Evolutionary conservation across 208 protist genomes (phyloP), one percentile per base, ranked within the genome.

Genomic region (Wallacemonas sp.): DNA sequence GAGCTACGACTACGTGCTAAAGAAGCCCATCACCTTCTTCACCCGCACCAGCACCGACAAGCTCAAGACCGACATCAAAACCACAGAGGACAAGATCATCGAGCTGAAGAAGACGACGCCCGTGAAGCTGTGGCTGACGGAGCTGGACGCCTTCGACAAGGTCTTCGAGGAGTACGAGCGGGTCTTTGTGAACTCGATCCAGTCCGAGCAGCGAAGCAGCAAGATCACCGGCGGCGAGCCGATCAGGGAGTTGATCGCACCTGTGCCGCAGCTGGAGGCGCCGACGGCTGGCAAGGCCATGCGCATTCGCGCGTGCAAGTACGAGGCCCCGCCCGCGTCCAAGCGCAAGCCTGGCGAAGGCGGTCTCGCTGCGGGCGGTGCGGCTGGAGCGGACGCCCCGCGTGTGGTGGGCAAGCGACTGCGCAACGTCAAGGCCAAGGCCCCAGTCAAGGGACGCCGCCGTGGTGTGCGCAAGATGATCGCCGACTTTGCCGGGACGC

Each of bases 111-210:
- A 85, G 54, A 96, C 76, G 21, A 91, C 90, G 6, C 84, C 90
- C 29, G 81, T 90, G 41, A 83, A 92, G 70, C 73, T 98, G 57
- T 98, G 94, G 93, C 48, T 83, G 17, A 57, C 49, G 21, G 94
- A 98, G 64, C 76, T 98, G 4, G 91, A 97, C 68, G 77, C 68
- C 39, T 97, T 98, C 72, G 92, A 96, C 73, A 78, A 84, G 61
- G 70, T 73, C 30, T 95, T 85, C 62, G 77, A 73, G 60, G 88
- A 94, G 72, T 86, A 93, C 60, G 87, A 94, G 69, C 71, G 73
- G 1, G 80, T 81, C 44, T 66, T 80, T 41, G 65, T 87, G 52
- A 72, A 80, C 65, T 83, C 83, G 12, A 94, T 96, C 65, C 72
- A 82, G 58, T 89, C 90, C 72, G 91, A 96, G 70, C 78, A 85